Percentiles rank a stretch among this genome's conserved stretches.
Conservation (phyloP, 2,329 filamentous ascomycete genomes). For the Cercospora nicotianae region DNA sequence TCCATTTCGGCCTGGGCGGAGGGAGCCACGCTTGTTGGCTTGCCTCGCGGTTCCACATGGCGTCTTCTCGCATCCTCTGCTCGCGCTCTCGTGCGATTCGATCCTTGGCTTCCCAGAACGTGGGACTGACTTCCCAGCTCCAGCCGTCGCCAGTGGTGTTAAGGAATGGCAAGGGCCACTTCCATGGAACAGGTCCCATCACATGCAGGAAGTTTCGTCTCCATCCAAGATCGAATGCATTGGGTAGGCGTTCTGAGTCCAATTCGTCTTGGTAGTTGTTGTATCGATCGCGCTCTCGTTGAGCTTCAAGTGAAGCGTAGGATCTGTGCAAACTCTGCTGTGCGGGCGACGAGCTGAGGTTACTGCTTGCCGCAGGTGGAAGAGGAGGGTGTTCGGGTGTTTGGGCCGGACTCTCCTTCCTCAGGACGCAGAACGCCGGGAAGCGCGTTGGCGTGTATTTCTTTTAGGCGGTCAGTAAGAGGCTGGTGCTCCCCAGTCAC, state of each 20-base stretch:
- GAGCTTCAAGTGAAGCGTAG: constrained; percentile 60
- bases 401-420: constrained; percentile 65
- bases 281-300: constrained; percentile 67
- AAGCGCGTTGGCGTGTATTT: constrained; percentile 78
- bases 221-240: constrained; percentile 90
- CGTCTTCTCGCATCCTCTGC: constrained; percentile 38
- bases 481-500: constrained; percentile 26
- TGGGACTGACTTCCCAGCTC: constrained; percentile 82
- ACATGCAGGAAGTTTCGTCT: constrained; percentile 76
- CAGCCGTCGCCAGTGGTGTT: constrained; percentile 92
- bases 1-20: constrained; percentile 28
- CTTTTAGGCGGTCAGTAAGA: constrained; percentile 71
- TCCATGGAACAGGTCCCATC: constrained; percentile 69
- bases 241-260: constrained; percentile 82
- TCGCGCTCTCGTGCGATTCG: constrained; percentile 49
- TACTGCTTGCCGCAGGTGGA: background rate
- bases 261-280: constrained; percentile 84
- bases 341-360: constrained; percentile 45
- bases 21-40: constrained; percentile 20
- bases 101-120: constrained; percentile 73
- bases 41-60: constrained; percentile 19
- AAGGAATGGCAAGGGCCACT: constrained; percentile 79
- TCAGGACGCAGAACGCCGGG: constrained; percentile 78
- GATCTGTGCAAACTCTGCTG: constrained; percentile 45
- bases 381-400: constrained; percentile 35